Percentiles rank a stretch among this genome's conserved stretches.
phyloP scores from a whole-genome alignment of 495 filamentous ascomycete genomes.

The Penicillium canariense region DNA sequence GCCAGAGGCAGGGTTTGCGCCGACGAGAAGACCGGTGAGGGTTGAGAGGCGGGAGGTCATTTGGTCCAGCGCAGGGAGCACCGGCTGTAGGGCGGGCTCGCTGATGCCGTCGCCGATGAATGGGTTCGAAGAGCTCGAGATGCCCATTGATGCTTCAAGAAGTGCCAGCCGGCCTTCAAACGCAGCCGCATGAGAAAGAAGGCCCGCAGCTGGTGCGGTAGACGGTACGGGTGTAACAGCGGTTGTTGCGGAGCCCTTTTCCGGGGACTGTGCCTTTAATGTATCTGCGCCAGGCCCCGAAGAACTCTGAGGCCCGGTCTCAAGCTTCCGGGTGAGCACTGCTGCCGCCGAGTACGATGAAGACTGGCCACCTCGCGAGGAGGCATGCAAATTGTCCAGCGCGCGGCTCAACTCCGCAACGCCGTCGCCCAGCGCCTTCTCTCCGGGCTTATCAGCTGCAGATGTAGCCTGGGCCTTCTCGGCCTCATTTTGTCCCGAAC shows the following conservation, averaged over 20 bases:
- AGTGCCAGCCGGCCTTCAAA: constrained; percentile 78
- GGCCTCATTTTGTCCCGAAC: constrained; percentile 8
- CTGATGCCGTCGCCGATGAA: constrained; percentile 57
- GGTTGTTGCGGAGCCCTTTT: background rate
- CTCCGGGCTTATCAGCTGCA: constrained; percentile 24
- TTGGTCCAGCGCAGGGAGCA: constrained; percentile 73
- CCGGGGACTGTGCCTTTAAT: constrained; percentile 10
- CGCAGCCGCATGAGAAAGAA: constrained; percentile 77
- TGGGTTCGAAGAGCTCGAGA: constrained; percentile 65
- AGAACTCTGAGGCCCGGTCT: constrained; percentile 8
- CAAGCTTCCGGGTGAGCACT: constrained; percentile 34
- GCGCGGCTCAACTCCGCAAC: constrained; percentile 62
- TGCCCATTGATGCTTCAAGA: constrained; percentile 79
- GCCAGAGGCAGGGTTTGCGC: constrained; percentile 35
- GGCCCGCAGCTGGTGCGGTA: constrained; percentile 47
- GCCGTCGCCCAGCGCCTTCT: constrained; percentile 40
- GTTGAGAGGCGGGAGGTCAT: constrained; percentile 45
- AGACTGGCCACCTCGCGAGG: constrained; percentile 30
- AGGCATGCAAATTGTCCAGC: constrained; percentile 55
- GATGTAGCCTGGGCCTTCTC: background rate
- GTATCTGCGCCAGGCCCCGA: constrained; percentile 2
- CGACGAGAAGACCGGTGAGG: constrained; percentile 44
- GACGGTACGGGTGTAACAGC: constrained; percentile 8
- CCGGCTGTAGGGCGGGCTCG: constrained; percentile 69
- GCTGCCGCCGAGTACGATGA: constrained; percentile 38